These are phyloP conservation scores for Blepharisma stoltei DNA, from an alignment of 73 alveolate species.

Conservation along the genomic window DNA sequence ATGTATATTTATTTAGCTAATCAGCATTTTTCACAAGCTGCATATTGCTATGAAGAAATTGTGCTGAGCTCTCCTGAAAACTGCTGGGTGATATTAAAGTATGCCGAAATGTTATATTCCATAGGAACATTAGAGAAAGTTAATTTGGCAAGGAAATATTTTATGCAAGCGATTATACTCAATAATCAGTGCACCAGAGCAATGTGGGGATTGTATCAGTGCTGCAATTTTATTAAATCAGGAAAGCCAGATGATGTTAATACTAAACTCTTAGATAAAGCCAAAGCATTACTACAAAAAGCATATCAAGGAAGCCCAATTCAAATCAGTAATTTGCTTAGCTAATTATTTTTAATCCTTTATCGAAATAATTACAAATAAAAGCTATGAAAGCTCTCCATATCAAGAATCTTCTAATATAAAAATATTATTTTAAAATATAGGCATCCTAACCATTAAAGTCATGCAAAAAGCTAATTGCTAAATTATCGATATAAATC, in stretches of 20 bases:
- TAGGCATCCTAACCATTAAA: too few relatives aligned
- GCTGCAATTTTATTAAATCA: background rate
- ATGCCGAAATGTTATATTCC: slow-evolving; percentile 14
- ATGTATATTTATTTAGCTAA: background rate
- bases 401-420: too few relatives aligned
- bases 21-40: slow-evolving; percentile 18
- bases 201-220: slow-evolving; percentile 27
- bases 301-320: background rate
- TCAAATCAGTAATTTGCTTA: background rate
- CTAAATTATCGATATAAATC: too few relatives aligned
- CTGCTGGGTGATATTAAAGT: slow-evolving; percentile 16
- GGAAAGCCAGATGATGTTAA: slow-evolving; percentile 10
- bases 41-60: slow-evolving; percentile 25
- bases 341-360: too few relatives aligned
- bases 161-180: slow-evolving; percentile 15
- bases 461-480: too few relatives aligned
- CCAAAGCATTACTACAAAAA: background rate
- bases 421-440: too few relatives aligned
- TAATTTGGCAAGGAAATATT: slow-evolving; percentile 22
- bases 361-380: too few relatives aligned
- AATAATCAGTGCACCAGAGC: slow-evolving; percentile 18
- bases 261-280: background rate
- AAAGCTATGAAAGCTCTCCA: too few relatives aligned
- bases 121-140: background rate
- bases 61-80: background rate